Conservation (phyloP, 2,329 filamentous ascomycete species). For the Ophiocordyceps robertsii region DNA sequence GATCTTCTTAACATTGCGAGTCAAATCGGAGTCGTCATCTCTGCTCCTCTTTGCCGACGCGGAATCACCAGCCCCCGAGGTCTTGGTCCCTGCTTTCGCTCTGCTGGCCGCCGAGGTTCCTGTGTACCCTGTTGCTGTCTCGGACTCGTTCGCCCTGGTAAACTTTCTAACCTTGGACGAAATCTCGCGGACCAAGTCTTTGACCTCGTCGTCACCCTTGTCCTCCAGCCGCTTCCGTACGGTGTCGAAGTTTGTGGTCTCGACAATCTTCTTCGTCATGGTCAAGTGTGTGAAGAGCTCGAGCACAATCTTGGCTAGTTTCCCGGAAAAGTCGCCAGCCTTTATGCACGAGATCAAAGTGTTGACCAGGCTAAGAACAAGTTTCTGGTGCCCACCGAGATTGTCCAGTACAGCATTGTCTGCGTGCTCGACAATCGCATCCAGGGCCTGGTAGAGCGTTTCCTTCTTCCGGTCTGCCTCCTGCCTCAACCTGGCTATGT, state of each 20-base stretch:
- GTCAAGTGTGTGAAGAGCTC: conserved; percentile 48
- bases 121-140: conserved; percentile 22
- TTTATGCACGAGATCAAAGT: conserved; percentile 41
- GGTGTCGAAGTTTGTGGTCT: conserved; percentile 52
- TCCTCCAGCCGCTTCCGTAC: conserved; percentile 50
- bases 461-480: conserved; percentile 31
- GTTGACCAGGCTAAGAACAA: conserved; percentile 40
- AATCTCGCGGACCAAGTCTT: conserved; percentile 46
- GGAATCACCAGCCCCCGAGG: conserved; percentile 9
- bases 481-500: conserved; percentile 23
- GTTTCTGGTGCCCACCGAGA: conserved; percentile 41
- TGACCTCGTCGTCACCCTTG: conserved; percentile 51
- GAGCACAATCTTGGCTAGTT: conserved; percentile 41
- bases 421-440: conserved; percentile 39
- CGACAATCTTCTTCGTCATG: conserved; percentile 46
- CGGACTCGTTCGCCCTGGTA: conserved; percentile 17
- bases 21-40: conserved; percentile 24
- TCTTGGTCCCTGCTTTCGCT: conserved; percentile 19
- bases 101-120: conserved; percentile 25
- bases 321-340: conserved; percentile 35
- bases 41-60: conserved; percentile 21
- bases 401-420: conserved; percentile 43
- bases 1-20: conserved; percentile 27
- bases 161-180: conserved; percentile 31
- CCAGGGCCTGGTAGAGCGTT: conserved; percentile 35